phyloP scores from a whole-genome alignment of 306 rosid genomes.

The Quercus variabilis region DNA sequence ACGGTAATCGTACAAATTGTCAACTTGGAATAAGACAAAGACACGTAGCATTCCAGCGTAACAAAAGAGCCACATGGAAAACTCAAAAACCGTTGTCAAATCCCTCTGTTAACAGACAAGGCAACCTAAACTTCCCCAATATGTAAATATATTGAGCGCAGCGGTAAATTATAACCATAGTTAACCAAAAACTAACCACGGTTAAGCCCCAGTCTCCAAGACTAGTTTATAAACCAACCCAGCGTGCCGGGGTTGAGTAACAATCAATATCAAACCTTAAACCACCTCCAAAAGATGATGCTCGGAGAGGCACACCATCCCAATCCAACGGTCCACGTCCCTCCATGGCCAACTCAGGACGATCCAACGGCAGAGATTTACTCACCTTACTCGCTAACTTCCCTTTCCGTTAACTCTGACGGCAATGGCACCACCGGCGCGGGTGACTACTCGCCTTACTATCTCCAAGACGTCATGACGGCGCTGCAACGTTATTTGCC shows the following conservation, averaged over 20 bases:
- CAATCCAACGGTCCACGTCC: constrained; percentile 65
- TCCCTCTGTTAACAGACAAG: background rate
- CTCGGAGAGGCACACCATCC: constrained; percentile 67
- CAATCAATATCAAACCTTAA: constrained; percentile 15
- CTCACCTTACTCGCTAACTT: constrained; percentile 37
- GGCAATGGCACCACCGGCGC: constrained; percentile 34
- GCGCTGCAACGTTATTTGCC: constrained; percentile 68
- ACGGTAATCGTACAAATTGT: background rate
- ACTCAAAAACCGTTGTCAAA: background rate
- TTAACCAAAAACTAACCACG: constrained; percentile 36
- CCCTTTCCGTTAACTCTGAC: constrained; percentile 39
- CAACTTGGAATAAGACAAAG: background rate
- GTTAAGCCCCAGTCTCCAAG: constrained; percentile 11
- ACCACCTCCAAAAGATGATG: constrained; percentile 43
- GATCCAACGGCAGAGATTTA: constrained; percentile 52
- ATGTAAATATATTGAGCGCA: constrained; percentile 35
- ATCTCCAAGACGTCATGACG: constrained; percentile 52
- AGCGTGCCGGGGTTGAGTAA: constrained; percentile 32
- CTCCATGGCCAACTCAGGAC: constrained; percentile 58
- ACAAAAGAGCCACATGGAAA: background rate
- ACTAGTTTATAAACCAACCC: constrained; percentile 46
- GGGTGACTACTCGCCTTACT: constrained; percentile 53
- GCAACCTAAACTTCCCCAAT: background rate
- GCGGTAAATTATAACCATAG: constrained; percentile 43
- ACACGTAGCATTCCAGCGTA: constrained; percentile 17